Evolutionary conservation across 148 eudicot genomes (phyloP).

Genomic region (Rhododendron ferrugineum): DNA sequence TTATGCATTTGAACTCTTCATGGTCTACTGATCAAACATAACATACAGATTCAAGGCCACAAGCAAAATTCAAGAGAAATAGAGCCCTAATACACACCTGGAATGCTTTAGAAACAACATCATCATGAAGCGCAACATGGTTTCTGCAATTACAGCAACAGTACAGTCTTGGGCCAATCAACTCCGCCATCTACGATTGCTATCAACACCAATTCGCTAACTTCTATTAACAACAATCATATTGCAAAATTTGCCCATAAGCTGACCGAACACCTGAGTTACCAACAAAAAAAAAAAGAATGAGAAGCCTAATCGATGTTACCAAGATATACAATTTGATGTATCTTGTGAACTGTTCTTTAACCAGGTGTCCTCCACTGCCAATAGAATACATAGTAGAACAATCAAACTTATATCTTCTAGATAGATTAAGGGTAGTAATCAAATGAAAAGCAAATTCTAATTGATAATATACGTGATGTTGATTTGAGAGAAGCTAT

Average conservation of each 20-base stretch:
- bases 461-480: no score
- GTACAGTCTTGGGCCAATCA: constrained; percentile 58
- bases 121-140: constrained; percentile 74
- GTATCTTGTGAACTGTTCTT: no score
- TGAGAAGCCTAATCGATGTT: no score
- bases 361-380: no score
- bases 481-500: no score
- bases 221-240: neutral
- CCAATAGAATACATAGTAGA: no score
- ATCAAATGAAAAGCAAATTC: no score
- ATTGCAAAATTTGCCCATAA: neutral
- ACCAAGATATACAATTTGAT: no score
- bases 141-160: constrained; percentile 67
- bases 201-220: neutral
- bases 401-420: no score
- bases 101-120: constrained; percentile 74
- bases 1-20: neutral
- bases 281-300: neutral
- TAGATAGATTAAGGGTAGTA: no score
- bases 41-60: neutral
- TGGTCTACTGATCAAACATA: neutral
- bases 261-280: neutral
- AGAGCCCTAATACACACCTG: constrained; percentile 40
- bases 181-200: constrained; percentile 46
- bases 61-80: neutral